Base-by-base conservation (phyloP, 164 flowering plant species). In the Echeveria elegans region DNA sequence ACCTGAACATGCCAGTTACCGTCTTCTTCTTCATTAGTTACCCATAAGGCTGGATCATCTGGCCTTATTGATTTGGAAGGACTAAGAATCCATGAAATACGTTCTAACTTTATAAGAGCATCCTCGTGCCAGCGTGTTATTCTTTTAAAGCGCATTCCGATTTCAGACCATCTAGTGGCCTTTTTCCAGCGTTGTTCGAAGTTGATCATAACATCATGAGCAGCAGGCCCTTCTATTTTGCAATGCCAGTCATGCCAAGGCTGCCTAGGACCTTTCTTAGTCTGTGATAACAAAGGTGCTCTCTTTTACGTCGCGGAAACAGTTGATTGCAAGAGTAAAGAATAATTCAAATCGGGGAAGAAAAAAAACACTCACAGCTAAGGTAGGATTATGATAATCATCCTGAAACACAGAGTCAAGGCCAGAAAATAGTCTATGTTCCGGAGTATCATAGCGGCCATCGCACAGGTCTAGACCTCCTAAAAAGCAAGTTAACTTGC, bases 221-320 rank as follows among this genome's bases (percentile, higher is more conserved):
- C 92, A 58, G 92, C 92, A 50, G 92, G 88, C 0, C 92, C 92
- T 71, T 87, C 92, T 63, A 87, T 80, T 72, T 79, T 87, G 79
- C 92, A 85, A 68, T 87, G 92, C 72, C 77, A 70, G 73, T 85
- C 92, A 71, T 87, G 92, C 92, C 92, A 87, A 69, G 92, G 92
- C 65, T 87, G 75, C 76, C 92, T 82, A 50, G 92, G 92, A 52
- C 75, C 86, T 64, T 63, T 79, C 11, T 72, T 76, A 62, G 76
- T 53, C 60, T 53, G 31, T 3, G 1, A 53, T 24, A 9, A 2
- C 30, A 53, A 26, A 26, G n/a, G n/a, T n/a, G n/a, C 11, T 26
- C 7, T 21, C 5, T 53, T 53, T 53, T 1, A 53, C 0, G 10
- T 8, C 24, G 6, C 28, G 15, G 11, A 10, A 53, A 63, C 26